Evolutionary conservation across 768 basidiomycete species (phyloP).

Genomic region (Phaffia tasmanica): DNA sequence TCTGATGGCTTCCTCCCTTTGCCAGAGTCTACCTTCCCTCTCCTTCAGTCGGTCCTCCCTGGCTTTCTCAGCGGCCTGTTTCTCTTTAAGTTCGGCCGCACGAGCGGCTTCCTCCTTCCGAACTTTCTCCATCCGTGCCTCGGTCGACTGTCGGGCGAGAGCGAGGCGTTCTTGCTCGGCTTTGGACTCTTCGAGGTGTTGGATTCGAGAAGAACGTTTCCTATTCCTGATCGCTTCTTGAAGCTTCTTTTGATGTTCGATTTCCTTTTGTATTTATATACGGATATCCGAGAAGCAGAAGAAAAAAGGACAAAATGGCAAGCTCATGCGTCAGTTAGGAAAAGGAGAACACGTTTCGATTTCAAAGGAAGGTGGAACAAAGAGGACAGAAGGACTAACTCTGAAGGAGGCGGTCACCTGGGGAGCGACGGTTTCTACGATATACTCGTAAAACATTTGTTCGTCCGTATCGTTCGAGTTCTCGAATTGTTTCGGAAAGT

Average conservation of each 20-base stretch:
- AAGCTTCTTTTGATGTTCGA: constrained; percentile 46
- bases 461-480: constrained; percentile 68
- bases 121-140: constrained; percentile 19
- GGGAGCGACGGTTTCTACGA: constrained; percentile 46
- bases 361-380: not conserved
- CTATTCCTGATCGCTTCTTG: constrained; percentile 70
- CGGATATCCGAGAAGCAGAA: not conserved
- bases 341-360: constrained; percentile 37
- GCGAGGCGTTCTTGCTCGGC: constrained; percentile 15
- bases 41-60: constrained; percentile 12
- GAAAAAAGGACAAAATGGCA: not conserved
- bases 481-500: constrained; percentile 61
- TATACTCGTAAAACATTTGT: constrained; percentile 56
- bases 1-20: constrained; percentile 3
- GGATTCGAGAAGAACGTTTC: constrained; percentile 83
- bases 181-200: constrained; percentile 64
- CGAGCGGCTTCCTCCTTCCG: constrained; percentile 16
- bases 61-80: not conserved
- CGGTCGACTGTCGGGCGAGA: constrained; percentile 10
- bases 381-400: constrained; percentile 43
- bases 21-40: constrained; percentile 1
- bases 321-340: not conserved
- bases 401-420: constrained; percentile 55
- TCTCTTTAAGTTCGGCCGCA: constrained; percentile 2
- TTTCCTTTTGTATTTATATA: not conserved